These are phyloP conservation scores for Epipyxis sp. DNA, from an alignment of 108 stramenopile genomes.

Conservation along the genomic window DNA sequence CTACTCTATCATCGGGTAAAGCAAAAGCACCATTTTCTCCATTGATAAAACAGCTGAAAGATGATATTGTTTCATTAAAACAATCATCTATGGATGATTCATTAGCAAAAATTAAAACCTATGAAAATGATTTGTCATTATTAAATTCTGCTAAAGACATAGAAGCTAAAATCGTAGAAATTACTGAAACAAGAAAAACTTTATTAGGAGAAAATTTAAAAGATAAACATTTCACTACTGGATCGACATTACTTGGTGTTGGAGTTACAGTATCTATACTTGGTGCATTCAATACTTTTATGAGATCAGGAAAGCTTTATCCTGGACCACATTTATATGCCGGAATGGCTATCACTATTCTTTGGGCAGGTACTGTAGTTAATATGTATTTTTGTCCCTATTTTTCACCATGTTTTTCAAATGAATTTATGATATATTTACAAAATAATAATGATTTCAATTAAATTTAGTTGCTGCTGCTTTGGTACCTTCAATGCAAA, in stretches of 20 bases:
- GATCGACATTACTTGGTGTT: constrained; percentile 73
- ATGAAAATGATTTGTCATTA: background rate
- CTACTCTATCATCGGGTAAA: constrained; percentile 53
- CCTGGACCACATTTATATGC: constrained; percentile 96
- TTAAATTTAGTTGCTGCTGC: constrained; percentile 73
- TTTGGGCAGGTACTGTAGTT: constrained; percentile 65
- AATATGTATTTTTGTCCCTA: no score
- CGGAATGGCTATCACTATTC: constrained; percentile 82
- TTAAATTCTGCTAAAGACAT: constrained; percentile 8
- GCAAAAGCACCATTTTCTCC: constrained; percentile 50
- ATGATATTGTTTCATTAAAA: constrained; percentile 35
- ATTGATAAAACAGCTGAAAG: constrained; percentile 52
- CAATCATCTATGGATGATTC: constrained; percentile 22
- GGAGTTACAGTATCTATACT: constrained; percentile 89
- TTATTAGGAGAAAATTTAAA: constrained; percentile 59
- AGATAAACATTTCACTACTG: constrained; percentile 84
- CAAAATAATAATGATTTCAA: no score
- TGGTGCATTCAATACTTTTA: constrained; percentile 92
- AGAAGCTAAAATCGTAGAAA: constrained; percentile 63
- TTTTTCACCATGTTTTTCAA: no score
- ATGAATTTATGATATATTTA: no score
- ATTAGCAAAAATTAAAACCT: background rate
- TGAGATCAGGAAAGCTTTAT: constrained; percentile 78
- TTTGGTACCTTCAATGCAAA: constrained; percentile 90
- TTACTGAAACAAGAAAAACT: constrained; percentile 74